Evolutionary conservation across 805 yeast species (phyloP).

Genomic region (Saitoella complicata): DNA sequence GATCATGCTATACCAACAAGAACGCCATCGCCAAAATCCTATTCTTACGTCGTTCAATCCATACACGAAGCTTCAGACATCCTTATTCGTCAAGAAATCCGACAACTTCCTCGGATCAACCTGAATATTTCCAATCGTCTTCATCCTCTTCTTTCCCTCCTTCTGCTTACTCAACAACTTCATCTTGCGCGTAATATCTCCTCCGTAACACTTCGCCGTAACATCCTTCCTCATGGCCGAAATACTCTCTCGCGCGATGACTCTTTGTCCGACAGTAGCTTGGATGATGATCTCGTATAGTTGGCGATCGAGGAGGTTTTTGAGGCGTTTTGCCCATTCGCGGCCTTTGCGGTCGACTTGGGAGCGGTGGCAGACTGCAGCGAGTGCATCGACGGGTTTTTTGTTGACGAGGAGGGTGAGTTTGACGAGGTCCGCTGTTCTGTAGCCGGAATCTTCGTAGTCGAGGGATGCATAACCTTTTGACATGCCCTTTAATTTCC

Average conservation of each 20-base stretch:
- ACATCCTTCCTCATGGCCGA: conserved; percentile 91
- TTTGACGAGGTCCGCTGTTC: conserved; percentile 63
- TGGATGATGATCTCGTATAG: conserved; percentile 86
- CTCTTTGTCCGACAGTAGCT: conserved; percentile 64
- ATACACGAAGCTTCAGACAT: too few relatives aligned
- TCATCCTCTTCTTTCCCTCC: conserved; percentile 80
- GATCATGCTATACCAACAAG: too few relatives aligned
- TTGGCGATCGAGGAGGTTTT: conserved; percentile 63
- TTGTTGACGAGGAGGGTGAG: conserved; percentile 84
- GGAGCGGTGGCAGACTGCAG: conserved; percentile 74
- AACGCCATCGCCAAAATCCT: not conserved
- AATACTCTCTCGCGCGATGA: conserved; percentile 82
- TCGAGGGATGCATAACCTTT: conserved; percentile 89
- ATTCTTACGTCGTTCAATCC: too few relatives aligned
- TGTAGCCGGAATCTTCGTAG: conserved; percentile 86
- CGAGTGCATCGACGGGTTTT: conserved; percentile 74
- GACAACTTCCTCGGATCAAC: conserved; percentile 22
- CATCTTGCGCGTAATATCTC: conserved; percentile 80
- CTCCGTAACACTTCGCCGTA: conserved; percentile 81
- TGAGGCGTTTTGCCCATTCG: conserved; percentile 70
- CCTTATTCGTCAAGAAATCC: too few relatives aligned
- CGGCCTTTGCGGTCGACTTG: conserved; percentile 59
- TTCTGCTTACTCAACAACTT: conserved; percentile 77
- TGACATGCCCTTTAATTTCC: conserved; percentile 75
- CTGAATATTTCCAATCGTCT: conserved; percentile 58